phyloP scores from a whole-genome alignment of 805 yeast genomes.

The Candida chauliodis region DNA sequence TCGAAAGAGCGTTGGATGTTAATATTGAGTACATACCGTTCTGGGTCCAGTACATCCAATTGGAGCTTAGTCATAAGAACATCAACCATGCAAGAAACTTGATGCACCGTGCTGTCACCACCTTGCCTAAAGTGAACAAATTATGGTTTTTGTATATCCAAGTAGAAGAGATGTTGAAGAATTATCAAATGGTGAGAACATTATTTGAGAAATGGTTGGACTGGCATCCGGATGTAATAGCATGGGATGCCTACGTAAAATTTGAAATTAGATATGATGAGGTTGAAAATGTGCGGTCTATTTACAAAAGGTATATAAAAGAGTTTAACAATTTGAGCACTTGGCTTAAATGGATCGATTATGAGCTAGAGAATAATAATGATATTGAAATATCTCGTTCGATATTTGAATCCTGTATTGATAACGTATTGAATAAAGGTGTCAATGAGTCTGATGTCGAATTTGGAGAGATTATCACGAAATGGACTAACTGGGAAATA shows the following conservation, averaged over 20 bases:
- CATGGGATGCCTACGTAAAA: conserved; percentile 72
- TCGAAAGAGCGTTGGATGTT: conserved; percentile 81
- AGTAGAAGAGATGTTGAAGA: conserved; percentile 74
- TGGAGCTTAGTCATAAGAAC: conserved; percentile 68
- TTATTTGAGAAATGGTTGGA: conserved; percentile 77
- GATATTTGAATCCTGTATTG: conserved; percentile 66
- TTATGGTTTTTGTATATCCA: conserved; percentile 82
- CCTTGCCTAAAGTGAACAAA: conserved; percentile 77
- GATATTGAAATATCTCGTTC: conserved; percentile 51
- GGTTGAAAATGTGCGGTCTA: conserved; percentile 48
- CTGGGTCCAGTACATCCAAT: conserved; percentile 81
- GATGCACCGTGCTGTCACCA: conserved; percentile 69
- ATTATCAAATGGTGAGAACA: conserved; percentile 55
- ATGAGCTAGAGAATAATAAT: conserved; percentile 45
- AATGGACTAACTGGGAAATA: conserved; percentile 75
- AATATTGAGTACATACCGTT: conserved; percentile 73
- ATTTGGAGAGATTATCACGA: conserved; percentile 36
- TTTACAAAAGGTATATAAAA: conserved; percentile 54
- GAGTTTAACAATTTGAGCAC: conserved; percentile 35
- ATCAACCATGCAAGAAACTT: conserved; percentile 87
- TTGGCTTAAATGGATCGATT: conserved; percentile 75
- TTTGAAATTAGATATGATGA: conserved; percentile 70
- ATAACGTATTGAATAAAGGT: conserved; percentile 31
- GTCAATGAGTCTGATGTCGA: conserved; percentile 17
- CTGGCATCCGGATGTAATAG: conserved; percentile 66